Evolutionary conservation across 441 rosid genomes (phyloP), one percentile per base, ranked within the genome.

Genomic region (Isatis lusitanica): DNA sequence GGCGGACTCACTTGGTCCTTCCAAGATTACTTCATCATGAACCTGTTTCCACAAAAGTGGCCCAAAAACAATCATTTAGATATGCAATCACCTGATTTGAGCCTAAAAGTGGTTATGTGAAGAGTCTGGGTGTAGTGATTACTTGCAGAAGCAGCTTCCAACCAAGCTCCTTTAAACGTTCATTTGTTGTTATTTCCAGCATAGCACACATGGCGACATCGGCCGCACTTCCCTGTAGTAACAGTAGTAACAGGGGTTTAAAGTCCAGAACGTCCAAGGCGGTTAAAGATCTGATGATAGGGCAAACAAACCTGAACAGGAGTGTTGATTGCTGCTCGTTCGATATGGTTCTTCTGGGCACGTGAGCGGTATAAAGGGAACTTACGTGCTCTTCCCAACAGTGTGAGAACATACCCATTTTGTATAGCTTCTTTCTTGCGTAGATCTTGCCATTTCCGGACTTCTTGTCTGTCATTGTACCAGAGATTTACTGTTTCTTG

Each of bases 161-260:
- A 18, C 98, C 98, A 58, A 95, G 95, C 78, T 90, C 92, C 74
- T 86, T 80, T 74, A 95, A 73, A 18, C 78, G 81, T 35, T 59
- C 65, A 69, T 95, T 91, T 66, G 47, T 83, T 74, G 91, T 72
- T 85, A 95, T 95, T 83, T 87, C 88, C 74, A 95, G 71, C 99
- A 92, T 95, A 42, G 99, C 99, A 61, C 98, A 91, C 96, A 91
- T 95, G 63, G 98, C 99, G 69, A 95, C 97, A 81, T 95, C 98
- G 74, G 99, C 99, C 31, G 99, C 98, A 85, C 98, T 93, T 76
- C 99, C 97, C 99, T 94, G 90, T 74, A 68, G 24, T 47, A 60
- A 59, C 30, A 53, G 73, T 26, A 56, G 30, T 42, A 39, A 65
- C 63, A 9, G 61, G 9, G 72, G 65, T 51, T 73, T 35, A 10